Base-by-base conservation (phyloP, 331 rosid genomes). In the Malus hybrid region DNA sequence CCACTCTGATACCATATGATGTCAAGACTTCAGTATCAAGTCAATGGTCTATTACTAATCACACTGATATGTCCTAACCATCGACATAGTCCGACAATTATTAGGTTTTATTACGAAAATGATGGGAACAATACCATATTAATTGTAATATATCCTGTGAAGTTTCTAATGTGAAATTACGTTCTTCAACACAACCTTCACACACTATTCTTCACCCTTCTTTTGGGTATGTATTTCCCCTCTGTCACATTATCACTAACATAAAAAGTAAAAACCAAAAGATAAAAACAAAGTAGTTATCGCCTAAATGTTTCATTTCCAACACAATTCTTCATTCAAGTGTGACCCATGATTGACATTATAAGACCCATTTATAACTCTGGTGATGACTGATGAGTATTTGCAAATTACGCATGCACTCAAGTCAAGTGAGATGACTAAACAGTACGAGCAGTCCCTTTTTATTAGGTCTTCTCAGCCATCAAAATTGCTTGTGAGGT, bases 401-500 rank as follows among this genome's bases (percentile, higher is more conserved):
- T 52, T 52, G 20, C 3, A 52, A 52, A 52, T 52, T 52, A 52
- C 20, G 20, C 57, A 22, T 59, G 65, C 32, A 22, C 32, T 59
- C 57, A 50, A 14, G 19, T 48, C 46, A 39, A 1, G 10, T 7
- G 31, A 0, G 31, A 3, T 59, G 65, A 22, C 32, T 59, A 22
- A 22, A 52, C 57, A 16, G 20, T 52, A 16, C 57, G 5, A 57
- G 14, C 13, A 59, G 31, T 22, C 64, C 29, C 64, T 10, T 59
- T 59, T n/a, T 0, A 59, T 22, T 59, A 20, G 31, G 28, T 20
- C 64, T 67, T 68, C 74, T 39, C 80, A 28, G 5, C 69, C 68
- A 14, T 69, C 62, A 39, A 77, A 69, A 28, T 60, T 77, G 80
- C 46, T 69, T 24, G 8, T 60, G 73, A 76, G 59, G 67, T 34